A percentile compares a stretch with the other conserved stretches of the same genome.
phyloP scores from a whole-genome alignment of 176 grass and related monocot species.

The Leersia perrieri region DNA sequence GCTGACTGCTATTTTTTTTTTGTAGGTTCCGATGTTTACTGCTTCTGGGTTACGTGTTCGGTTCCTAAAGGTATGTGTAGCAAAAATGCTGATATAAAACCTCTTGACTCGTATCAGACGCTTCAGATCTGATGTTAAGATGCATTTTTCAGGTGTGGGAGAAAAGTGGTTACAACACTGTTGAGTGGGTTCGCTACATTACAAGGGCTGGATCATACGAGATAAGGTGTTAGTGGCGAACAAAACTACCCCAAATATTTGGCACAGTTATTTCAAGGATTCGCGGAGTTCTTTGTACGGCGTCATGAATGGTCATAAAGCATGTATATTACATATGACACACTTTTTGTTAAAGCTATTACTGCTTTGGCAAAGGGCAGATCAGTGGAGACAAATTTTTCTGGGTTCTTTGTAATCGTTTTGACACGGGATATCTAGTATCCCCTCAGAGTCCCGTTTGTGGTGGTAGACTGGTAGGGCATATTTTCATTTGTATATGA shows the following conservation, averaged over 20 bases:
- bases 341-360: constrained; percentile 10
- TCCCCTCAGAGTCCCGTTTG: constrained; percentile 27
- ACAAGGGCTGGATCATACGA: constrained; percentile 97
- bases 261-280: constrained; percentile 6
- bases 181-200: constrained; percentile 99
- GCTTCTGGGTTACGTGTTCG: constrained; percentile 96
- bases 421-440: constrained; percentile 38
- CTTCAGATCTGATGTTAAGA: constrained; percentile 18
- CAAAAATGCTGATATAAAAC: constrained; percentile 9
- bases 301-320: constrained; percentile 14
- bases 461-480: constrained; percentile 29
- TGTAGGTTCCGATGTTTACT: constrained; percentile 99
- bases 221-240: constrained; percentile 73
- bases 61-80: constrained; percentile 84
- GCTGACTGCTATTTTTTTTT: neutral
- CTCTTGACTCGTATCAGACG: neutral
- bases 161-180: constrained; percentile 99
- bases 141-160: constrained; percentile 84
- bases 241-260: neutral
- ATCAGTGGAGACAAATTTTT: constrained; percentile 21
- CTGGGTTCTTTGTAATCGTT: constrained; percentile 5
- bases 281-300: neutral
- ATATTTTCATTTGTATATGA: constrained; percentile 45
- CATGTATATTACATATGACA: constrained; percentile 15
- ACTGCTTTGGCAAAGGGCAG: constrained; percentile 29